These are phyloP conservation scores for Hypholoma sublateritium DNA, from an alignment of 768 basidiomycete species.

Conservation along the genomic window DNA sequence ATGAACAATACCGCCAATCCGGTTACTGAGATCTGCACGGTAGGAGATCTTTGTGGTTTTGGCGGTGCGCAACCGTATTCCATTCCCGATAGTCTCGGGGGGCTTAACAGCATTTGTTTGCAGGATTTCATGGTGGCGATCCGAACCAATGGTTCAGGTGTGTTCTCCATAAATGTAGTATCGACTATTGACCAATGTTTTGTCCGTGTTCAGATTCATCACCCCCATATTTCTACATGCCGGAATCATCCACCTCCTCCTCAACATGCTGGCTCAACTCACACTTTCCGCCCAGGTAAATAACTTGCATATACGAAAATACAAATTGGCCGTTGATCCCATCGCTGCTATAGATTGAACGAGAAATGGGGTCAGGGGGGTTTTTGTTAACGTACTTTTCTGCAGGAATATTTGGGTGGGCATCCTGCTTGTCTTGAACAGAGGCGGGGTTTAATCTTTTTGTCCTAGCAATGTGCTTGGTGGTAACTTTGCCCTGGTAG, in stretches of 20 bases:
- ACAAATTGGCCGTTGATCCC: too few species aligned
- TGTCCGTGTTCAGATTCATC: constrained; percentile 58
- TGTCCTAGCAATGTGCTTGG: constrained; percentile 74
- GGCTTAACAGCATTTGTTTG: background rate
- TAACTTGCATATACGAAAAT: background rate
- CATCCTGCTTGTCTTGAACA: background rate
- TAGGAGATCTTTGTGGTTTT: constrained; percentile 87
- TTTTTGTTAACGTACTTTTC: constrained; percentile 88
- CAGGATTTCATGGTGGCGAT: constrained; percentile 39
- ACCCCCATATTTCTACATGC: constrained; percentile 92
- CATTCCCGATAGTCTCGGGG: background rate
- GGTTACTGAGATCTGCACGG: constrained; percentile 61
- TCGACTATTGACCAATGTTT: constrained; percentile 4
- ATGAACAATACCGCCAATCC: constrained; percentile 86
- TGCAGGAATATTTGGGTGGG: constrained; percentile 89
- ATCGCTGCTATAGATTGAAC: constrained; percentile 59
- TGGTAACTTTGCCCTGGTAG: constrained; percentile 90
- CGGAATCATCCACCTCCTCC: constrained; percentile 86
- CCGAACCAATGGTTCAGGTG: constrained; percentile 53
- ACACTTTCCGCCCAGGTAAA: constrained; percentile 74
- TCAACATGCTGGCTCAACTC: constrained; percentile 91
- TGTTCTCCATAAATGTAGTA: background rate
- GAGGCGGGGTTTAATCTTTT: background rate
- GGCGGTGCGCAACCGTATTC: constrained; percentile 53
- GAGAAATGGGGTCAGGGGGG: constrained; percentile 86